A percentile compares a stretch with the other conserved stretches of the same genome.
Conservation (phyloP, 2,329 filamentous ascomycete genomes). For the Ceratocystis cubensis region DNA sequence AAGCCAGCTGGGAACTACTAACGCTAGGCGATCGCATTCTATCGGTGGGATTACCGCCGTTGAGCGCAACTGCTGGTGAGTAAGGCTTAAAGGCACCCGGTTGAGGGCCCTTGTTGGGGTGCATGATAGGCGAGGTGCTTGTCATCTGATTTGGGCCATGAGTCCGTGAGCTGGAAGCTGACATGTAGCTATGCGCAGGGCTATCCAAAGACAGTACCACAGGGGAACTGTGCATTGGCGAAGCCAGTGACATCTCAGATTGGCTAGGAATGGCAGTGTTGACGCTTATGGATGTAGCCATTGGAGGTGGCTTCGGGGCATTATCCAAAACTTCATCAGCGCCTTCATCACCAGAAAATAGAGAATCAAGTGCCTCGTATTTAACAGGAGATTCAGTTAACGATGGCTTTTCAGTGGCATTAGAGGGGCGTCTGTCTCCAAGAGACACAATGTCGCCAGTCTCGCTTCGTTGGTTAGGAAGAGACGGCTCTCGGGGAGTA, state of each 20-base stretch:
- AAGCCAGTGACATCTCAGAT: background rate
- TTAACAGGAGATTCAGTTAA: background rate
- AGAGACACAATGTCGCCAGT: background rate
- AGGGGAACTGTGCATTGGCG: slow-evolving; percentile 13
- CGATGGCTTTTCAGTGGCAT: background rate
- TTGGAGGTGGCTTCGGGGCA: background rate
- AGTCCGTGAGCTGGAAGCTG: slow-evolving; percentile 7
- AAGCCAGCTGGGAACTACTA: background rate
- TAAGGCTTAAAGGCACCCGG: slow-evolving; percentile 19
- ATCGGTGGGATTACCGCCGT: background rate
- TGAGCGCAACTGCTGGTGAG: slow-evolving; percentile 14
- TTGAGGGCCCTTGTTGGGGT: background rate
- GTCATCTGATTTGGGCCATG: background rate
- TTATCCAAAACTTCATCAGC: slow-evolving; percentile 5
- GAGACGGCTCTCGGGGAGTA: background rate
- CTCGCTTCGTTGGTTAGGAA: background rate
- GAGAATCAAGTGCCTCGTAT: slow-evolving; percentile 14
- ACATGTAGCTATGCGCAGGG: background rate
- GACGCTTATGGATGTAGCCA: slow-evolving; percentile 11
- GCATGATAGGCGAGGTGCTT: background rate
- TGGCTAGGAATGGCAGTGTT: slow-evolving; percentile 11
- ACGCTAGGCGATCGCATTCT: slow-evolving; percentile 8
- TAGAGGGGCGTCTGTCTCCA: background rate
- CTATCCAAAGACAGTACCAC: slow-evolving; percentile 5
- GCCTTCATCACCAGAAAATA: slow-evolving; percentile 1